phyloP scores from a whole-genome alignment of 163 green algal species.

The Prototheca cutis region DNA sequence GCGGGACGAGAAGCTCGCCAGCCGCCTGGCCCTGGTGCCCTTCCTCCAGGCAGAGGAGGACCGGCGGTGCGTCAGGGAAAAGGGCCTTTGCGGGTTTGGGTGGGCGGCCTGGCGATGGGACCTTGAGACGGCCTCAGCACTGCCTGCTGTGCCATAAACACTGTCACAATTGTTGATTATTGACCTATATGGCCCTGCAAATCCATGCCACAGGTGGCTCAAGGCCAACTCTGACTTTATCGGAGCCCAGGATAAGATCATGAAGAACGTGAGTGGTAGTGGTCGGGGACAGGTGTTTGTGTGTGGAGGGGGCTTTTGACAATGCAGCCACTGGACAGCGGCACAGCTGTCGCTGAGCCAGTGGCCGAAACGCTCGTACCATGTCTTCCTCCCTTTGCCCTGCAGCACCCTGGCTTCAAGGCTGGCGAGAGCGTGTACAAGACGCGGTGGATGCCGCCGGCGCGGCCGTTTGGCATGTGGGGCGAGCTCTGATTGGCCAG shows the following conservation, averaged over 20 bases:
- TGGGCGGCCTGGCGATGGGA: background rate
- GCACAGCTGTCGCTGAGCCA: too few species aligned
- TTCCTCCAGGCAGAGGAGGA: conserved; percentile 65
- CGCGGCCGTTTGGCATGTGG: conserved; percentile 35
- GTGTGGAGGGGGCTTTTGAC: too few species aligned
- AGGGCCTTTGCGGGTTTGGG: background rate
- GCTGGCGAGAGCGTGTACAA: conserved; percentile 42
- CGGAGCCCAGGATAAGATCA: conserved; percentile 53
- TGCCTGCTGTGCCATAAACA: background rate
- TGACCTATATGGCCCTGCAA: background rate
- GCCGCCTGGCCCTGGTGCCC: conserved; percentile 36
- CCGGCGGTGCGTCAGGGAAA: conserved; percentile 27
- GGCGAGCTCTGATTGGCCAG: conserved; percentile 2
- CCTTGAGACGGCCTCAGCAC: background rate
- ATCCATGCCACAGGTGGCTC: conserved; percentile 6
- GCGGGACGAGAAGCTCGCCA: conserved; percentile 33
- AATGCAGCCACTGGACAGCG: too few species aligned
- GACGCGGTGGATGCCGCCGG: conserved; percentile 46
- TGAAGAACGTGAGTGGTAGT: conserved; percentile 71
- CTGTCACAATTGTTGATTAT: background rate
- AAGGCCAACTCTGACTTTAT: conserved; percentile 16
- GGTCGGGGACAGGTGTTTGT: too few species aligned
- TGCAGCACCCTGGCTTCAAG: conserved; percentile 32
- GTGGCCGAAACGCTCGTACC: too few species aligned
- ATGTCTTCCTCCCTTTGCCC: background rate